phyloP scores from a whole-genome alignment of 1,284 basidiomycete genomes.

The Porodaedalea pini region DNA sequence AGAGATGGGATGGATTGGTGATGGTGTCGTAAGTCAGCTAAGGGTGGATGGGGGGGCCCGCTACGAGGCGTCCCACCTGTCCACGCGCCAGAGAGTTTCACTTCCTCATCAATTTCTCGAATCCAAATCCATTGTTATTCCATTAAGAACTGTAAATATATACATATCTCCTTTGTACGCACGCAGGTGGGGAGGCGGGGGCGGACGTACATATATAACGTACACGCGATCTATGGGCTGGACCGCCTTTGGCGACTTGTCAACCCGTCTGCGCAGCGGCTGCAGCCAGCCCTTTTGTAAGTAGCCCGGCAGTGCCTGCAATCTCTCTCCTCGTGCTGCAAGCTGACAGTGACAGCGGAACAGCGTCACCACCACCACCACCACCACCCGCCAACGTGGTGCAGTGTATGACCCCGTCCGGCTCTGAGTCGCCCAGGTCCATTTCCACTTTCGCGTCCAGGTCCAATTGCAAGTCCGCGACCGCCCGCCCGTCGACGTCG shows the following conservation, averaged over 20 bases:
- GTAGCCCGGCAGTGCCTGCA: not conserved
- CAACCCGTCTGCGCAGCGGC: not conserved
- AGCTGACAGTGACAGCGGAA: not conserved
- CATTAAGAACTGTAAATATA: not conserved
- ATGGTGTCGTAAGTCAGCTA: not conserved
- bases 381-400: not conserved
- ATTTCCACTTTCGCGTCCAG: not conserved
- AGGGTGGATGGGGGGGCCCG: not conserved
- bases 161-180: not conserved
- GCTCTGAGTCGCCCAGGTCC: constrained; percentile 1
- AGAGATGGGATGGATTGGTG: not conserved
- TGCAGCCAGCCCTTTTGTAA: not conserved
- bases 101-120: constrained; percentile 3
- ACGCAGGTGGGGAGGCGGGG: not conserved
- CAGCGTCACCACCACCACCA: not conserved
- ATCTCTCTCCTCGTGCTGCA: not conserved
- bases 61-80: not conserved
- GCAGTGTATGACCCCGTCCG: constrained; percentile 1
- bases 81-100: constrained; percentile 1
- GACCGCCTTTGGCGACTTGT: constrained; percentile 3
- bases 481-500: not conserved
- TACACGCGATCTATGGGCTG: constrained; percentile 3
- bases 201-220: constrained; percentile 2
- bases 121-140: not conserved
- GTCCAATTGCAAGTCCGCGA: too few relatives aligned